Conservation (phyloP, 169 alveolate genomes). For the Cystoisospora suis region DNA sequence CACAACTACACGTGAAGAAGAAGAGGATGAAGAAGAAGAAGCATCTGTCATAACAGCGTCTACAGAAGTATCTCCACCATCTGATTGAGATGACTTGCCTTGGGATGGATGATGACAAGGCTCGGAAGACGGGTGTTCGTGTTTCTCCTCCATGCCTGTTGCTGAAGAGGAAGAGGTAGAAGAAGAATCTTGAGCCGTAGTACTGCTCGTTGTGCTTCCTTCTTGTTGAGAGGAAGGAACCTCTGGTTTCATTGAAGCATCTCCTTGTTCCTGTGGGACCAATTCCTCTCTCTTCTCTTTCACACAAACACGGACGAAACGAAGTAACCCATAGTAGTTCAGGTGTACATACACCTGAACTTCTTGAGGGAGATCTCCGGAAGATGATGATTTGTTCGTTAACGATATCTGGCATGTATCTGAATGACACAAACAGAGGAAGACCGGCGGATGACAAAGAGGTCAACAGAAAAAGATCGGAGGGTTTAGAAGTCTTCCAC, state of each 20-base stretch:
- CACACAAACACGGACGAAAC: constrained; percentile 61
- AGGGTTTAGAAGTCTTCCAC: neutral
- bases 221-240: too few species aligned
- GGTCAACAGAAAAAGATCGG: neutral
- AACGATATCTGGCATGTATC: constrained; percentile 46
- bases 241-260: neutral
- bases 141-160: constrained; percentile 24
- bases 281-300: constrained; percentile 60
- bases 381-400: constrained; percentile 46
- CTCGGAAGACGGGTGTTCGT: neutral
- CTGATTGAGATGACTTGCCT: neutral
- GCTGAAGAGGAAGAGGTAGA: neutral
- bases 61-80: neutral
- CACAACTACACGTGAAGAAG: neutral
- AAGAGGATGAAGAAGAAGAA: too few species aligned
- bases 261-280: neutral
- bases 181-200: too few species aligned
- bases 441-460: neutral
- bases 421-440: neutral
- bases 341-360: constrained; percentile 66
- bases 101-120: too few species aligned
- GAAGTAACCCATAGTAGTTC: constrained; percentile 70
- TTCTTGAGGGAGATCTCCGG: constrained; percentile 68
- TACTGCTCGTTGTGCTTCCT: too few species aligned
- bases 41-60: neutral